Percentiles rank a stretch among this genome's conserved stretches.
Conservation (phyloP, 495 filamentous ascomycete genomes). For the Xylaria scruposa region DNA sequence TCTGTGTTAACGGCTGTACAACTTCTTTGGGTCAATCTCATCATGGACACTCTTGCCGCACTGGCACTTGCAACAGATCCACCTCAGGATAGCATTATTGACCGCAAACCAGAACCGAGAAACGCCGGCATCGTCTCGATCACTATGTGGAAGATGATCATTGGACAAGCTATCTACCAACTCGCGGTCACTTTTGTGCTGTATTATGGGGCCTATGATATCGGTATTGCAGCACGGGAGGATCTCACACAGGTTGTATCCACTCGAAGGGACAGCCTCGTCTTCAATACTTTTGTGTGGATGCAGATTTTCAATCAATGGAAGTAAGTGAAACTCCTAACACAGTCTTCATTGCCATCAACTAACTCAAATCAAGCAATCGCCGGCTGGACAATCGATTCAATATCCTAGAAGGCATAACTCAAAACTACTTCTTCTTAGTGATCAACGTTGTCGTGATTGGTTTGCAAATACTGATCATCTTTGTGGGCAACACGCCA, state of each 20-base stretch:
- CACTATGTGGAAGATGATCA: constrained; percentile 97
- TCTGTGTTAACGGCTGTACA: constrained; percentile 87
- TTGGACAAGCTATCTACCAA: constrained; percentile 85
- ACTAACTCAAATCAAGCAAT: constrained; percentile 61
- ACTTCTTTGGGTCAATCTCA: constrained; percentile 90
- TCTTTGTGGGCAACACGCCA: constrained; percentile 75
- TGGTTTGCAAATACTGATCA: constrained; percentile 79
- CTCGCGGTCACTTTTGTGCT: constrained; percentile 78
- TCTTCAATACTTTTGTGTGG: constrained; percentile 96
- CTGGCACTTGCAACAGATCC: constrained; percentile 86
- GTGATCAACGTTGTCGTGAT: constrained; percentile 82
- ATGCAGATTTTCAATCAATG: constrained; percentile 97
- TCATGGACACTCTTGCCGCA: constrained; percentile 93
- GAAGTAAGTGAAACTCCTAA: constrained; percentile 64
- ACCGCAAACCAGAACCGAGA: constrained; percentile 85
- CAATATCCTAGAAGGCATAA: constrained; percentile 87
- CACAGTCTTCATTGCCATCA: not conserved
- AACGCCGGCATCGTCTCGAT: constrained; percentile 76
- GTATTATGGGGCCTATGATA: constrained; percentile 70
- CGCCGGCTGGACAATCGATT: constrained; percentile 86
- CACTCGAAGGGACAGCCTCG: constrained; percentile 68
- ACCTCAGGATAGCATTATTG: constrained; percentile 76
- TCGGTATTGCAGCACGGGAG: constrained; percentile 61
- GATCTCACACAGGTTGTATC: constrained; percentile 27
- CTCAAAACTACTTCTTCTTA: constrained; percentile 80